Evolutionary conservation across 805 yeast species (phyloP), one percentile per base, ranked within the genome.

Genomic region (Wickerhamomyces queroliae): DNA sequence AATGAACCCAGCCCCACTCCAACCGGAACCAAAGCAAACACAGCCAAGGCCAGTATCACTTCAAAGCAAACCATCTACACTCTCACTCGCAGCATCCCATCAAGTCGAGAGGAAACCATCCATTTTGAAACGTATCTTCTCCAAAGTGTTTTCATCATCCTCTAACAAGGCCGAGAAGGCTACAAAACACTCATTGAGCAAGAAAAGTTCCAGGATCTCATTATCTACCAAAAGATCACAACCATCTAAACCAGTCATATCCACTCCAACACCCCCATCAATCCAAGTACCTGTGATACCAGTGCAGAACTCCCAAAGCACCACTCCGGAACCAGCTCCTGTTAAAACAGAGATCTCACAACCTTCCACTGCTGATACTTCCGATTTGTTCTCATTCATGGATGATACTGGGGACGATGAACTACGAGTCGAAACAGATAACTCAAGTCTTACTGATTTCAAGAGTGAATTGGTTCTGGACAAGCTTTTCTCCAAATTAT

Each of bases 381-480:
- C 43, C n/a, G 47, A 43, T 28, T 43, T 33, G 7, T 55, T 52
- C 32, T 55, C 59, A 8, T 55, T 55, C 23, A 29, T 37, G n/a
- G 57, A 52, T 5, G 55, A 47, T 7, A 58, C 53, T 16, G 59
- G 53, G 25, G 48, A 50, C 20, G 36, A 31, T 4, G 46, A 41
- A n/a, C 37, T 52, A 15, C 42, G 38, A 7, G 32, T 49, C 13
- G 35, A 37, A 16, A 42, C 40, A 4, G 19, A 23, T n/a, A 37
- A 36, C 28, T 12, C 41, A 32, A 40, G 30, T 12, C 20, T 16
- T 10, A 39, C 39, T n/a, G 32, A 29, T 22, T 47, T 49, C 21
- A 37, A 35, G 11, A 35, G 42, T 15, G 51, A 49, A 11, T 32
- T 38, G 8, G 40, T 46, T 13, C 13, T 49, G 12, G 37, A 35